Evolutionary conservation across 208 protist species (phyloP).

Genomic region (Leishmania tarentolae): DNA sequence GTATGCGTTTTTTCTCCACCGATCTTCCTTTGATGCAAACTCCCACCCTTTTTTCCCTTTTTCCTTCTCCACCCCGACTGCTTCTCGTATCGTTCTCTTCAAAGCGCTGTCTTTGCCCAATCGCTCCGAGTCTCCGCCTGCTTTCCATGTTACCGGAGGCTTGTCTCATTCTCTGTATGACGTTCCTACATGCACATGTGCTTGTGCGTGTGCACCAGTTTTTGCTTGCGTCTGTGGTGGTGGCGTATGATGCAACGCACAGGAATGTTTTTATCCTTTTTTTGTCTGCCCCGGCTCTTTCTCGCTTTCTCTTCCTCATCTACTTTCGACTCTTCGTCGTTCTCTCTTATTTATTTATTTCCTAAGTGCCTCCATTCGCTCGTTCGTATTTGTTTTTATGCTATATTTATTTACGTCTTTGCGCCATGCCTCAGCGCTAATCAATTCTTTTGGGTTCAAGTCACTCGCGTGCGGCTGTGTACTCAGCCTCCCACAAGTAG

Average conservation of each 20-base stretch:
- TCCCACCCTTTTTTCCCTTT: neutral
- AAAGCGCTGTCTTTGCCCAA: neutral
- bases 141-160: too few relatives aligned
- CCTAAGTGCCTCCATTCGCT: neutral
- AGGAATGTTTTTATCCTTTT: neutral
- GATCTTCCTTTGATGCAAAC: neutral
- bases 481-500: neutral
- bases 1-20: conserved; percentile 11
- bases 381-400: neutral
- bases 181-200: neutral
- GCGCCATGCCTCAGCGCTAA: neutral
- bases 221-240: neutral
- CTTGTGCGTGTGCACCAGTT: neutral
- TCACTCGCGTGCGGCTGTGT: neutral
- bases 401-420: neutral
- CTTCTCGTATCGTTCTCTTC: neutral
- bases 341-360: neutral
- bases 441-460: neutral
- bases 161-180: neutral
- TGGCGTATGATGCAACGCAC: neutral
- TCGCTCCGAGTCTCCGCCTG: neutral
- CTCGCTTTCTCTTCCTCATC: too few relatives aligned
- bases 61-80: conserved; percentile 2
- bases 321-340: too few relatives aligned
- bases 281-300: neutral